Base-by-base conservation (phyloP, 257 asterid species). In the Nicotiana tomentosiformis region DNA sequence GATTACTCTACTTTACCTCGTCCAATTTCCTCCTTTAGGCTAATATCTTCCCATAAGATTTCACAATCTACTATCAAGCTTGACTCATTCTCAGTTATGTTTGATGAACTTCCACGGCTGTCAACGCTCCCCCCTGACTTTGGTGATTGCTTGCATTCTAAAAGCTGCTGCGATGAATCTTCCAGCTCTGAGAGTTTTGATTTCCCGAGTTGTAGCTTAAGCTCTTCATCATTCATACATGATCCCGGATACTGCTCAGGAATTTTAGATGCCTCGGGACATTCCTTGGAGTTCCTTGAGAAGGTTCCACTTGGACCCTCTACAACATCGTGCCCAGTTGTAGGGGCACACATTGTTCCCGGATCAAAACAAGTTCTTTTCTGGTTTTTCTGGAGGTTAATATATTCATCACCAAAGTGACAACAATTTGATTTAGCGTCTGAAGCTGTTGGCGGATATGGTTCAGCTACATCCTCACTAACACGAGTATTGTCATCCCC, bases 1-100 rank as follows among this genome's bases (percentile, higher is more conserved):
- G 64, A 51, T 46, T 11, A 72, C 70, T 78, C 70, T 53, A 49
- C 77, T 66, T 85, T 84, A 93, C 97, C 98, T 84, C 87, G 92
- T 81, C 97, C 95, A 49, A 93, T 77, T 87, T 91, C 92, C 87
- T 92, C 97, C 62, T 39, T 84, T 77, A 93, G 64, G 51, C 87
- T 91, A 43, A 93, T 88, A 85, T 92, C 94, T 85, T 90, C 94
- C 98, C 97, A 93, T 8, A 39, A 86, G 82, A 93, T 91, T 78
- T 80, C 90, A 82, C 89, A 81, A 77, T 77, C 87, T 29, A 60
- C 82, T 56, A 66, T 83, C 83, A 81, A 6, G 83, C 85, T 85
- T 11, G 79, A 61, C 77, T 85, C 93, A 64, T 72, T 81, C 10
- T 87, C 89, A 67, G 82, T 83, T 85, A 74, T 89, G 79, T 79